Base-by-base conservation (phyloP, 441 rosid genomes). In the Gossypium davidsonii region DNA sequence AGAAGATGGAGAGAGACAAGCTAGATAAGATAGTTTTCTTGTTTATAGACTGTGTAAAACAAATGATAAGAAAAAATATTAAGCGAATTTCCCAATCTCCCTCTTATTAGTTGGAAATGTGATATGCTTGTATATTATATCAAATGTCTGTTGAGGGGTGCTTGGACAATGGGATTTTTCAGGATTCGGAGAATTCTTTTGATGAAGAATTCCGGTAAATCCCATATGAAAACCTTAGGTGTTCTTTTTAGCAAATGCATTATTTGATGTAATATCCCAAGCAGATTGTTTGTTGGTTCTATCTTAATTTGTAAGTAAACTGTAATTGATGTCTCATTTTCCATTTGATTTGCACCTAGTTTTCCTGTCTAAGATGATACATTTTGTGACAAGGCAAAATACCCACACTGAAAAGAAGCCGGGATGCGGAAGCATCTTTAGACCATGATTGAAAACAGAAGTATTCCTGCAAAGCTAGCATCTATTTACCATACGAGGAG, bases 121-220 rank as follows among this genome's bases (percentile, higher is more conserved):
- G 37, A 73, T 28, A 58, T 25, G 71, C 62, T 66, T 49, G 71
- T 70, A 57, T 72, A 55, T 26, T 34, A 28, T 71, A 59, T 67
- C 8, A 37, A 59, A 65, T 10, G 8, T 73, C 56, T 21, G 52
- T 3, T 73, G 49, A 49, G 61, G 64, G 68, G 59, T 76, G 76
- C 61, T 67, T 66, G 48, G 17, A 63, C 64, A 69, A n/a, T 39
- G 57, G 76, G 77, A 63, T 51, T 78, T 25, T 4, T 51, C 49
- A 72, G 91, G 91, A 78, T 90, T 93, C 83, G 26, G 89, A 90
- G 78, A 87, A 79, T 71, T 79, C 79, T 74, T 75, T 86, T 89
- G 90, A 84, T 89, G 87, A 85, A 78, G 91, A 83, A 80, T 88
- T 88, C 88, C 58, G 66, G 81, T 66, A 70, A 73, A 51, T 59